Base-by-base conservation (phyloP, 192 early-diverging fungal species). In the Gaertneriomyces semiglobifer region DNA sequence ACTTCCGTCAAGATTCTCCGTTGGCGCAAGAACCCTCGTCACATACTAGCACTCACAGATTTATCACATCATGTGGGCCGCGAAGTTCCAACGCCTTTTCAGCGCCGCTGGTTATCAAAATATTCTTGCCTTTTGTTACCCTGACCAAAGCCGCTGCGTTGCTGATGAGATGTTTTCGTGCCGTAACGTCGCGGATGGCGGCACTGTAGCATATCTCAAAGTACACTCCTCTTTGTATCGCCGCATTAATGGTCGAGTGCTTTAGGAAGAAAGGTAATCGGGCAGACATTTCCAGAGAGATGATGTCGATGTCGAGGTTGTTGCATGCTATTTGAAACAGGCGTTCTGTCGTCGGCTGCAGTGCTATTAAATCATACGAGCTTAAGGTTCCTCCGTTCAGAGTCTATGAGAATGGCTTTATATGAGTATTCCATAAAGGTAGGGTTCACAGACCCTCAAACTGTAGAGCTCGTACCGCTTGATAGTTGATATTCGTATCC, bases 171-270 rank as follows among this genome's bases (percentile, higher is more conserved):
- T 88, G 75, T 58, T 77, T 74, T 58, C 89, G 71, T 9, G 86
- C 81, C 5, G 46, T 78, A 3, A 73, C 53, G 69, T 92, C 89
- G 80, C 86, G 62, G 43, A 92, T 81, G 6, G 83, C 84, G 11
- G 80, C 78, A 4, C 79, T 68, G 67, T 91, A 91, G 3, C 77
- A 81, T 18, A 95, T 78, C 60, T 95, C 93, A 75, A 95, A 94
- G 52, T 77, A 81, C 2, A 95, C 77, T 2, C 91, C 93, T 33
- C 90, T 81, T 44, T 84, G 81, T 1, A 91, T 75, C 9, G 91
- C 91, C 40, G 73, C 44, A 44, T 87, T 88, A 44, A 93, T 71
- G 4, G 81, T 85, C 12, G 85, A 70, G 53, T 80, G 73, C 65
- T 87, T 86, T 48, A 94, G 53, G 72, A 79, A 83, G 69, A 89